Conservation (phyloP, 352 stramenopile species). For the Elongisporangium senticosum region DNA sequence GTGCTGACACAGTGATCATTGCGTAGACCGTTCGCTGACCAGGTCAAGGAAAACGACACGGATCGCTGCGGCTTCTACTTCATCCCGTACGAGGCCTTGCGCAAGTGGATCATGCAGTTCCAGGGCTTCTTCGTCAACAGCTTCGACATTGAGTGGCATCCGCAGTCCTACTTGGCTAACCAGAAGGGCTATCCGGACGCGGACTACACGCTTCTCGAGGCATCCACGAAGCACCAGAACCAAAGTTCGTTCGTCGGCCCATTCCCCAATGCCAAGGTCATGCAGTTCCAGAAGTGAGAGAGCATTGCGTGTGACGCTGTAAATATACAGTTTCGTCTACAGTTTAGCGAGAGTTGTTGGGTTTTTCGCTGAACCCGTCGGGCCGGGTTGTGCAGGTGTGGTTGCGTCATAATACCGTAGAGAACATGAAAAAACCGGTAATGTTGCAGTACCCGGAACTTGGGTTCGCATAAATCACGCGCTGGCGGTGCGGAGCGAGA, state of each 20-base stretch:
- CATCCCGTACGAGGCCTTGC: slow-evolving; percentile 73
- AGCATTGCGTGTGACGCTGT: background rate
- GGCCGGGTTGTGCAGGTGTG: too few species aligned
- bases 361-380: too few species aligned
- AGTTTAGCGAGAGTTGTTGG: background rate
- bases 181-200: slow-evolving; percentile 36
- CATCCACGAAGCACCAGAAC: slow-evolving; percentile 66
- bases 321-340: background rate
- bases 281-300: slow-evolving; percentile 26
- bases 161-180: slow-evolving; percentile 64
- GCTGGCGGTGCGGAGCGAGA: too few species aligned
- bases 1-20: background rate
- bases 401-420: too few species aligned
- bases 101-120: slow-evolving; percentile 71
- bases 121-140: slow-evolving; percentile 81
- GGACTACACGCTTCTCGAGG: slow-evolving; percentile 61
- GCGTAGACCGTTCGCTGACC: slow-evolving; percentile 33
- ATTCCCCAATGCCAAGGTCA: slow-evolving; percentile 66
- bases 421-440: too few species aligned
- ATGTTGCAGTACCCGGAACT: too few species aligned
- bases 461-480: too few species aligned
- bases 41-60: slow-evolving; percentile 69
- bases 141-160: slow-evolving; percentile 70
- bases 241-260: slow-evolving; percentile 63
- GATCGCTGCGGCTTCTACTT: slow-evolving; percentile 82